Conservation (phyloP, 495 filamentous ascomycete species). For the Baudoinia panamericana region DNA sequence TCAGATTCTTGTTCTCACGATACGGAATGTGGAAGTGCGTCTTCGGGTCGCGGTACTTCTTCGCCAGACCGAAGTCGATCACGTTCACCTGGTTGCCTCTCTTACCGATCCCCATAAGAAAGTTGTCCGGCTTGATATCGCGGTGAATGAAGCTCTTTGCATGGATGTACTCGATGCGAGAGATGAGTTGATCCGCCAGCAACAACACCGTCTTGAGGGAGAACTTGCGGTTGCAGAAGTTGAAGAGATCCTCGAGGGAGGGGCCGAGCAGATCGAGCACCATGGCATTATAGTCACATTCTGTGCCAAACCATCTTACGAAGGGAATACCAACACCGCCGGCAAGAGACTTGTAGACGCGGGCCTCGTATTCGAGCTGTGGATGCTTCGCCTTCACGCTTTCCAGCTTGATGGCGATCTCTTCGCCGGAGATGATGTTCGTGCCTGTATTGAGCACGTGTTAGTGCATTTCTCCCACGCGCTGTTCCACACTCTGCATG, state of each 20-base stretch:
- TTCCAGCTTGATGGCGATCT: slow-evolving; percentile 99
- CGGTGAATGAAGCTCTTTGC: slow-evolving; percentile 99
- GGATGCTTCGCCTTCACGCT: slow-evolving; percentile 99
- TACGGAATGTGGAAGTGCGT: slow-evolving; percentile 99
- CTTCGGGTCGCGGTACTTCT: slow-evolving; percentile 99
- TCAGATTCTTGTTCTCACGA: slow-evolving; percentile 99
- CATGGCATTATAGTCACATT: slow-evolving; percentile 99
- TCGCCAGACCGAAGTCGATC: slow-evolving; percentile 97
- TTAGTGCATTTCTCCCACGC: slow-evolving; percentile 21
- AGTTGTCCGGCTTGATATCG: slow-evolving; percentile 99
- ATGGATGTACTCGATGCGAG: slow-evolving; percentile 99
- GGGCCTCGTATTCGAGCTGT: slow-evolving; percentile 98
- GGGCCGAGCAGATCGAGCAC: slow-evolving; percentile 96
- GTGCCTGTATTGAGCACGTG: slow-evolving; percentile 50
- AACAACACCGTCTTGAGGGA: slow-evolving; percentile 98
- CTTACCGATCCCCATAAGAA: slow-evolving; percentile 99
- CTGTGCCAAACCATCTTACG: slow-evolving; percentile 98
- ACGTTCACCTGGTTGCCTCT: slow-evolving; percentile 99
- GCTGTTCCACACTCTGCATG: background rate
- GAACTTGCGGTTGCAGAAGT: slow-evolving; percentile 99
- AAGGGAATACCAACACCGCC: slow-evolving; percentile 98
- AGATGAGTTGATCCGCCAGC: slow-evolving; percentile 96
- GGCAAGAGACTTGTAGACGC: slow-evolving; percentile 98
- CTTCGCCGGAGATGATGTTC: slow-evolving; percentile 99
- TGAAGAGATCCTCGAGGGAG: slow-evolving; percentile 99